A percentile compares a stretch with the other conserved stretches of the same genome.
Evolutionary conservation across 1,284 basidiomycete genomes (phyloP).

Genomic region (Fomitiporia mediterranea): DNA sequence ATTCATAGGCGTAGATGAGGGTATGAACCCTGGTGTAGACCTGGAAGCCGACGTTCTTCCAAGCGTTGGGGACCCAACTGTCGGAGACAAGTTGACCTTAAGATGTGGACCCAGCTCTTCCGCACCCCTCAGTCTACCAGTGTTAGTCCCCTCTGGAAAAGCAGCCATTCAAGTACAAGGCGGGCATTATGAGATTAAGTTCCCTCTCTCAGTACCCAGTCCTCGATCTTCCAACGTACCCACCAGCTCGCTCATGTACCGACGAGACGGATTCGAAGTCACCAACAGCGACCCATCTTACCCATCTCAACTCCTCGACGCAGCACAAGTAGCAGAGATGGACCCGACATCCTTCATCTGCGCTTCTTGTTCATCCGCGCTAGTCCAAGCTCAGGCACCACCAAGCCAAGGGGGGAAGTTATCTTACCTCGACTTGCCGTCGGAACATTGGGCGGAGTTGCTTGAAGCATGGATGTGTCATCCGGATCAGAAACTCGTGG

Average conservation of each 20-base stretch:
- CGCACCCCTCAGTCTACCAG: slow-evolving; percentile 61
- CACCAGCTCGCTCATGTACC: slow-evolving; percentile 15
- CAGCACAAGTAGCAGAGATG: slow-evolving; percentile 51
- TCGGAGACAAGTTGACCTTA: slow-evolving; percentile 53
- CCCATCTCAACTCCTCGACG: slow-evolving; percentile 55
- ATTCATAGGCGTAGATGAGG: slow-evolving; percentile 39
- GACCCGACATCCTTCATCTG: slow-evolving; percentile 64
- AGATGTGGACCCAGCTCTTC: slow-evolving; percentile 54
- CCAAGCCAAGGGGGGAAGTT: slow-evolving; percentile 32
- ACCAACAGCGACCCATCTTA: slow-evolving; percentile 28
- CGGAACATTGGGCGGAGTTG: slow-evolving; percentile 95
- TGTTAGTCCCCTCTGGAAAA: slow-evolving; percentile 53
- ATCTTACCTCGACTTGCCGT: slow-evolving; percentile 81
- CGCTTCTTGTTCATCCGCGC: slow-evolving; percentile 69
- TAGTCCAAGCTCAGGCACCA: slow-evolving; percentile 43
- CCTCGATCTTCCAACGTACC: neutral
- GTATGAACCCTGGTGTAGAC: slow-evolving; percentile 18
- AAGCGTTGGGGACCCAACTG: slow-evolving; percentile 31
- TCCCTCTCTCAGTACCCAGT: slow-evolving; percentile 33
- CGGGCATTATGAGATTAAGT: slow-evolving; percentile 69
- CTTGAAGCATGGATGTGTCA: slow-evolving; percentile 99
- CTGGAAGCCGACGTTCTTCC: slow-evolving; percentile 27
- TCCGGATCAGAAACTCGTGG: slow-evolving; percentile 76
- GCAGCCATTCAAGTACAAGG: slow-evolving; percentile 51
- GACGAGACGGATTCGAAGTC: slow-evolving; percentile 14